Base-by-base conservation (phyloP, 1,139 yeast genomes). In the Hansenula sp. region DNA sequence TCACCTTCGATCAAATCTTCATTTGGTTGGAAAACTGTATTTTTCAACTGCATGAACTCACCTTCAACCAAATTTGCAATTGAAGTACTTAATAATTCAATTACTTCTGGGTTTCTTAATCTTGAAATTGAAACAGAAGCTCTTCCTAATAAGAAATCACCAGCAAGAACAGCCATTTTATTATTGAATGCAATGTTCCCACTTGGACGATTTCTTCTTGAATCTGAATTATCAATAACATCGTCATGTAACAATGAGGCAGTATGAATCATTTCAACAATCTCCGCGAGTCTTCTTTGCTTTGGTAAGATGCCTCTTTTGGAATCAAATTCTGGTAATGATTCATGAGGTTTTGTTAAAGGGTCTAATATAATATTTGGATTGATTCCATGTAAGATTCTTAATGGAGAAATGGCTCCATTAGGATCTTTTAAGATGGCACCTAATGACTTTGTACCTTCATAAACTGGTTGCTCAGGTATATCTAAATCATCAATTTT, bases 1-100 rank as follows among this genome's bases (percentile, higher is more conserved):
- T 72, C 78, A 46, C 74, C 79, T 48, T 74, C 80, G 47, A 71
- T 65, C 27, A 73, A 63, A 38, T 72, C 70, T 34, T 68, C 61
- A 42, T 74, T 61, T 29, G 75, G 75, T 45, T 71, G 80, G 43
- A 83, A 66, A 3, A 90, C 94, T 1, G 96, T 89, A 65, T 93
- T 93, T 57, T 91, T 91, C 69, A 93, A 77, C 68, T 93, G 99
- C 98, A 93, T 91, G 62, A 93, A 91, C 66, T 93, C 99, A 40
- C 99, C 99, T 67, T 94, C 99, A 1, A 93, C 99, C 49, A 94
- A 73, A 62, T 94, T 94, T 24, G 98, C 99, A 62, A 93, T 93
- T 34, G 97, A 86, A 8, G 97, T 93, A 5, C 97, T 89, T 67
- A 94, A 78, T 49, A 94, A 74, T 67, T 93, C 99, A 51, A 90